Evolutionary conservation across 352 stramenopile genomes (phyloP).

Genomic region (Phytophthora citricola): DNA sequence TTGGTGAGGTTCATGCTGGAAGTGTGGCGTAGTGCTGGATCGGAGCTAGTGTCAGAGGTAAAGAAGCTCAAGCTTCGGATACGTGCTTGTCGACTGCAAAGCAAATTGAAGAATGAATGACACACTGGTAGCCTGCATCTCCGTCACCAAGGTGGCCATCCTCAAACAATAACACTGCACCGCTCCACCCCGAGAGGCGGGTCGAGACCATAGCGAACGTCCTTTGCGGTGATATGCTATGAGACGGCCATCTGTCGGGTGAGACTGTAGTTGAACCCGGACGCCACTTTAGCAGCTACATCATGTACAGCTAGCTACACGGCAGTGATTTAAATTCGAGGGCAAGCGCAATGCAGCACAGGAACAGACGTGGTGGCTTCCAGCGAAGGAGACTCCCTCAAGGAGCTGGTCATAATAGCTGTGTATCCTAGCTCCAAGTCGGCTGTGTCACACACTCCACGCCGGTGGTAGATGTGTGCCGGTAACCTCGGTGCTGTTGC

Average conservation of each 20-base stretch:
- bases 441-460: conserved; percentile 15
- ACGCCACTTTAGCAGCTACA: neutral
- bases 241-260: conserved; percentile 3
- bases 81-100: conserved; percentile 18
- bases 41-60: neutral
- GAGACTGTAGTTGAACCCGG: conserved; percentile 4
- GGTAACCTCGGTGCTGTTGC: neutral
- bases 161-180: no score
- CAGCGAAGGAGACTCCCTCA: neutral
- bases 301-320: neutral
- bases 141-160: no score
- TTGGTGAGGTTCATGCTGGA: conserved; percentile 40
- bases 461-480: conserved; percentile 1
- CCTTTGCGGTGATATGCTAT: conserved; percentile 1
- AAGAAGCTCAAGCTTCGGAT: neutral
- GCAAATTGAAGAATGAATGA: conserved; percentile 13
- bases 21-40: conserved; percentile 17
- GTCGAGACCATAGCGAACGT: neutral
- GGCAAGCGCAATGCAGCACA: neutral
- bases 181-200: no score
- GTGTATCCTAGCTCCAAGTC: neutral
- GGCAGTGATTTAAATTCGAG: neutral
- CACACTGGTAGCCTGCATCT: no score
- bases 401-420: neutral
- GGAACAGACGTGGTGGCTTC: neutral